These are phyloP conservation scores for Lentinula aciculospora DNA, from an alignment of 768 basidiomycete species.

Conservation along the genomic window DNA sequence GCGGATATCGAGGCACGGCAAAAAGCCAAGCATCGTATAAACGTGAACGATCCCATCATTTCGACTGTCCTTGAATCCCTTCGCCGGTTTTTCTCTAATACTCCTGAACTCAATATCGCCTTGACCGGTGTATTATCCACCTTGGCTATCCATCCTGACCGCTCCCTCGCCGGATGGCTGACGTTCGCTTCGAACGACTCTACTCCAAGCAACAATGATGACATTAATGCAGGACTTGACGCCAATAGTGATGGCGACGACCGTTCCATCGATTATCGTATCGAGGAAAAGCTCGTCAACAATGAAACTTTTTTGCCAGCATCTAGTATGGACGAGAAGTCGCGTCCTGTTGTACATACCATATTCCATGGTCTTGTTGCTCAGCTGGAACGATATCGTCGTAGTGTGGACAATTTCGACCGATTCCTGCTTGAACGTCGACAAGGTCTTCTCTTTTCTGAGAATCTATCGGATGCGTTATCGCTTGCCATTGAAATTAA, in stretches of 20 bases:
- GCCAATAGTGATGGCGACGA: conserved; percentile 64
- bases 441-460: conserved; percentile 84
- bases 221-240: conserved; percentile 13
- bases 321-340: conserved; percentile 60
- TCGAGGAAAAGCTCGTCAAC: conserved; percentile 59
- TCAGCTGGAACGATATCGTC: conserved; percentile 78
- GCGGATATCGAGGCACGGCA: conserved; percentile 31
- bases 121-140: conserved; percentile 79
- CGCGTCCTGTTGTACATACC: conserved; percentile 74
- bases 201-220: conserved; percentile 12
- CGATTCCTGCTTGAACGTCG: conserved; percentile 79
- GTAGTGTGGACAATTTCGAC: conserved; percentile 74
- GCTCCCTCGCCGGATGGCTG: conserved; percentile 86
- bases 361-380: conserved; percentile 76
- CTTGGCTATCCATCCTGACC: conserved; percentile 79
- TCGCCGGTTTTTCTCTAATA: conserved; percentile 77
- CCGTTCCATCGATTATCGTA: conserved; percentile 69
- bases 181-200: conserved; percentile 54
- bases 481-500: conserved; percentile 63
- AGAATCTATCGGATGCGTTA: conserved; percentile 88
- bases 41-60: conserved; percentile 72
- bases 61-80: conserved; percentile 65
- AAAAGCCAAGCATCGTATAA: conserved; percentile 67
- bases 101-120: conserved; percentile 83
- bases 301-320: conserved; percentile 59